phyloP scores from a whole-genome alignment of 2,329 filamentous ascomycete species.

The Trichophyton mentagrophytes region DNA sequence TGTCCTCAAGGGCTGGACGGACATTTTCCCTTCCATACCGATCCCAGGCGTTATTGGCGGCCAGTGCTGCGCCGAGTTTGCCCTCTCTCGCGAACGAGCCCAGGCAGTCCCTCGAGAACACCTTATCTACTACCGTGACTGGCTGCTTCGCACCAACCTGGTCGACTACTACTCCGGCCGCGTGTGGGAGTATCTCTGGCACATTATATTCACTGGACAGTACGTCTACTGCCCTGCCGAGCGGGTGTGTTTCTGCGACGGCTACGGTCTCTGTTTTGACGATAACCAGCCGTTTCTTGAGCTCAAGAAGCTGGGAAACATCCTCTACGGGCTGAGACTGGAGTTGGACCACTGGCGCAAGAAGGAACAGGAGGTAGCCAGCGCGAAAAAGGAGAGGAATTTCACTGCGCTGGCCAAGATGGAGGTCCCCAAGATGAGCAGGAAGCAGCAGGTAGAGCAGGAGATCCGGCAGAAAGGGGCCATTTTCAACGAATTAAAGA shows the following conservation, averaged over 20 bases:
- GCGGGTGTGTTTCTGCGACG: constrained; percentile 50
- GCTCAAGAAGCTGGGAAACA: constrained; percentile 27
- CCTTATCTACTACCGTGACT: constrained; percentile 47
- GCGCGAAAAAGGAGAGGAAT: constrained; percentile 17
- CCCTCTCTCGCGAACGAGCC: constrained; percentile 46
- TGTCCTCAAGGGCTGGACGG: constrained; percentile 35
- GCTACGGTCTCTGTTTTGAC: constrained; percentile 50
- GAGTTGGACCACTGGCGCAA: constrained; percentile 30
- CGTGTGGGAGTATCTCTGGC: constrained; percentile 54
- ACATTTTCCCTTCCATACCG: constrained; percentile 35
- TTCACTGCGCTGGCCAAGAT: constrained; percentile 18
- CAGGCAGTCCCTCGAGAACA: constrained; percentile 39
- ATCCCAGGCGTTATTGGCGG: constrained; percentile 43
- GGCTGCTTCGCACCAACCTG: constrained; percentile 45
- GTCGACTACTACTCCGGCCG: constrained; percentile 45
- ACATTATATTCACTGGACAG: constrained; percentile 46
- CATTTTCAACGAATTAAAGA: constrained; percentile 31
- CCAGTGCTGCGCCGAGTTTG: constrained; percentile 54
- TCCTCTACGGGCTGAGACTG: constrained; percentile 28
- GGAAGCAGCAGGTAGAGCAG: constrained; percentile 31
- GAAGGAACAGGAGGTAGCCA: constrained; percentile 25
- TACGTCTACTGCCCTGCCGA: constrained; percentile 36
- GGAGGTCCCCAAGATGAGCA: constrained; percentile 29
- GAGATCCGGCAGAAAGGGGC: constrained; percentile 34
- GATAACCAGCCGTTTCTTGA: constrained; percentile 31